Evolutionary conservation across 305 asterid genomes (phyloP), one percentile per base, ranked within the genome.

Genomic region (Coffea humblotiana): DNA sequence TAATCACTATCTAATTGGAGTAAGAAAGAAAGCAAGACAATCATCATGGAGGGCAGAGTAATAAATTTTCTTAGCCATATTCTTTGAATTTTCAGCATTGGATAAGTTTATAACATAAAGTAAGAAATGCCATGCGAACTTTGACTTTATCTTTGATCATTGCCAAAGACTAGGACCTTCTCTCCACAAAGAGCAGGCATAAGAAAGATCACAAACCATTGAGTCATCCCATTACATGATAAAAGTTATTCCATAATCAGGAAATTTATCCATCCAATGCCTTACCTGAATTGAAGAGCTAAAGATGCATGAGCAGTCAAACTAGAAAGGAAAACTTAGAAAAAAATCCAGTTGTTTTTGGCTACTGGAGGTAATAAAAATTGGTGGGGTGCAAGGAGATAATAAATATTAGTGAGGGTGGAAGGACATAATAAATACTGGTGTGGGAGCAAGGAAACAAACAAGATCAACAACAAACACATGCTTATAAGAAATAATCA

Each of bases 61-160:
- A 23, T 16, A 18, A 16, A 54, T 54, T 54, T 6, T 6, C n/a
- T 56, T 56, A 18, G n/a, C 12, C 0, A 18, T 6, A 19, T 18
- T 21, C 8, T 56, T 56, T 7, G 43, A 56, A 5, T 51, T 56
- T n/a, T 19, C 25, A 19, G 63, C 5, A 18, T 6, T 56, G 61
- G 19, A 56, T 18, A 52, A 52, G 58, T 52, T 52, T 25, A 58
- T 49, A 49, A 5, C 76, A 72, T 52, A 15, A 73, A 73, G 25
- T 49, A 51, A 51, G 77, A 52, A 51, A 43, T 51, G 43, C 52
- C 76, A 14, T 29, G 77, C 77, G 14, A 14, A 65, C 65, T 73
- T 29, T 56, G 63, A 6, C 11, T 10, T 25, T 73, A 27, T 16
- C 9, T 66, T 64, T 73, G 37, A 51, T 16, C 63, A 18, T 19